Base-by-base conservation (phyloP, 345 rosid species). In the Pugionium cornutum region DNA sequence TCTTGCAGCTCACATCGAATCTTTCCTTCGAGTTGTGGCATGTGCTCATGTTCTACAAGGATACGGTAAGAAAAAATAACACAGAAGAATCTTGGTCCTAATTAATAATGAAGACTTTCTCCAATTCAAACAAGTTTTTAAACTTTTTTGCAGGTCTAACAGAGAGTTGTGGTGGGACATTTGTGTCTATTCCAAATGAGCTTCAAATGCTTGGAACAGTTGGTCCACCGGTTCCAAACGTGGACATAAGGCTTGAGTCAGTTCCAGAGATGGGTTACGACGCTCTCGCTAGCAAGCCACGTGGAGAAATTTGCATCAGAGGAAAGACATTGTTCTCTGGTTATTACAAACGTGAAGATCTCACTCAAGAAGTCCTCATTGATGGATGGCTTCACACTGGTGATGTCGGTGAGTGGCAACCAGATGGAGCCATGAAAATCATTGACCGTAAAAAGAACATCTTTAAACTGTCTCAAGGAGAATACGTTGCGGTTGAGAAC, bases 301-400 rank as follows among this genome's bases (percentile, higher is more conserved):
- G 91, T 29, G 99, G 99, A 32, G 99, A 90, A 82, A 71, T 94
- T 56, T 94, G 96, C 69, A 78, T 94, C 4, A 82, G 71, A 78
- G 97, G 99, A 10, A 79, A 76, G 11, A 76, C 95, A 5, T 40
- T 94, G 61, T 94, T 91, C 72, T 81, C 95, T 6, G 99, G 99
- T 9, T 91, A 94, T 73, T 80, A 90, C 74, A 94, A 88, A 75
- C 91, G 95, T 49, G 92, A 90, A 53, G 99, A 94, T 70, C 89
- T 90, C 25, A 88, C 95, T 27, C 63, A 80, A 68, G 97, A 94
- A 76, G 96, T 88, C 59, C 6, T 94, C 75, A 54, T 80, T 62
- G 97, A 90, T 75, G 97, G 97, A 5, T 94, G 96, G 97, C 83
- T 94, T 76, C 97, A 91, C 76, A 94, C 97, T 73, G 99, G 99